phyloP scores from a whole-genome alignment of 2,329 filamentous ascomycete genomes.

The Sphaceloma murrayae region DNA sequence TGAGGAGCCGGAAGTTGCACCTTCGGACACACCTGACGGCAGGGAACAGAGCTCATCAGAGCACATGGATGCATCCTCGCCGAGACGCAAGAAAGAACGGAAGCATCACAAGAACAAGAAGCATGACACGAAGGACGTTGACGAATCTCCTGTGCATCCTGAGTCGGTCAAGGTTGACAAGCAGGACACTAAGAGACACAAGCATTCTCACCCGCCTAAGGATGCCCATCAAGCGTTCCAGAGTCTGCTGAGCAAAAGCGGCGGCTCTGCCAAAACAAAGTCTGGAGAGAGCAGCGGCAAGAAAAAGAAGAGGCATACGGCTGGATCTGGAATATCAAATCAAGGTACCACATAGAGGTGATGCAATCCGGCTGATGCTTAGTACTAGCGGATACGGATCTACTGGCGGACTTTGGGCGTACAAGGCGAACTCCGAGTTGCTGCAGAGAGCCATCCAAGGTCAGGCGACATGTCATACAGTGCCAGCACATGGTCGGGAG shows the following conservation, averaged over 20 bases:
- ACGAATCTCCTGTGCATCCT: background rate
- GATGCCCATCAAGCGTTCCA: conserved; percentile 14
- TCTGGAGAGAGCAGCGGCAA: conserved; percentile 11
- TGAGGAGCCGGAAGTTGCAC: conserved; percentile 9
- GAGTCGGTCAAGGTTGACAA: background rate
- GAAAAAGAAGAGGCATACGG: conserved; percentile 7
- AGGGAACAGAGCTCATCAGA: background rate
- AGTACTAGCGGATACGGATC: too few relatives aligned
- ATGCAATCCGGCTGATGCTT: too few relatives aligned
- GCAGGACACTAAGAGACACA: conserved; percentile 1
- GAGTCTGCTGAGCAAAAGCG: conserved; percentile 1
- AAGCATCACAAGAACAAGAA: too few relatives aligned
- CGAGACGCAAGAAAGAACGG: too few relatives aligned
- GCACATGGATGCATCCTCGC: conserved; percentile 1
- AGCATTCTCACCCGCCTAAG: conserved; percentile 11
- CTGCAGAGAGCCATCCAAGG: too few relatives aligned
- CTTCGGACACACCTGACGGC: background rate
- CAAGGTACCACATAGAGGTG: too few relatives aligned
- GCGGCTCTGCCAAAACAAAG: conserved; percentile 6
- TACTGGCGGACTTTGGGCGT: too few relatives aligned
- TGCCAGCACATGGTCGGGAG: background rate
- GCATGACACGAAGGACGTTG: conserved; percentile 2
- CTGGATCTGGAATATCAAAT: too few relatives aligned
- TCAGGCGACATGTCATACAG: background rate
- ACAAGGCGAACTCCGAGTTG: too few relatives aligned